Percentiles rank a stretch among this genome's conserved stretches.
Evolutionary conservation across 345 rosid species (phyloP).

Genomic region (Acer yangbiense): DNA sequence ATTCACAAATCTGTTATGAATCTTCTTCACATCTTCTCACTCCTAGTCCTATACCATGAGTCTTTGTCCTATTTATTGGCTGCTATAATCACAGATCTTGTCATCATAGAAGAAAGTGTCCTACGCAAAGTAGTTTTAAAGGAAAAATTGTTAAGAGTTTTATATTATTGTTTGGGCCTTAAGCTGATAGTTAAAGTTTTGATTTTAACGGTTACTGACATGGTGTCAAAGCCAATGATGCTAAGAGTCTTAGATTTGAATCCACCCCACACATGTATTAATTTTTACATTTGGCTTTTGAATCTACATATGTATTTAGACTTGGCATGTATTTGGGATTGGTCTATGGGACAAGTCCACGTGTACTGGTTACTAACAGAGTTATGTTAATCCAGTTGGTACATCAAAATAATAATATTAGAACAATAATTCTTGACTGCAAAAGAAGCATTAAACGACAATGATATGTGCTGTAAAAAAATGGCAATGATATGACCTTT

Average conservation of each 20-base stretch:
- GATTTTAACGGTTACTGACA: neutral
- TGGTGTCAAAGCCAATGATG: neutral
- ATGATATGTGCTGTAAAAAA: neutral
- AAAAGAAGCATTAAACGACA: neutral
- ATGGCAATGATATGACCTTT: too few relatives aligned
- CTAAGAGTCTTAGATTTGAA: neutral
- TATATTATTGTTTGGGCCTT: neutral
- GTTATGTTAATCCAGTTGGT: conserved; percentile 1
- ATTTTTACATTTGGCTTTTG: neutral
- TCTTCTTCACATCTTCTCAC: neutral
- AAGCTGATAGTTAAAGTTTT: neutral
- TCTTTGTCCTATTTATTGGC: neutral
- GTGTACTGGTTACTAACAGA: neutral
- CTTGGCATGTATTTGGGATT: neutral
- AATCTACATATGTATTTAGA: neutral
- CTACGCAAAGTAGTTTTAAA: neutral
- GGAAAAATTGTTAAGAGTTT: neutral
- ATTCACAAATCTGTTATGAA: neutral
- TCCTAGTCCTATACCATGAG: neutral
- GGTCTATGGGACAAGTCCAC: neutral
- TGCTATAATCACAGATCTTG: neutral
- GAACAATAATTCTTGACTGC: neutral
- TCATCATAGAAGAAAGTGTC: neutral
- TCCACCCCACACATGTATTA: neutral
- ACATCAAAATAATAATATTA: neutral